These are phyloP conservation scores for Cystoderma amianthinum DNA, from an alignment of 768 basidiomycete genomes.

Conservation along the genomic window DNA sequence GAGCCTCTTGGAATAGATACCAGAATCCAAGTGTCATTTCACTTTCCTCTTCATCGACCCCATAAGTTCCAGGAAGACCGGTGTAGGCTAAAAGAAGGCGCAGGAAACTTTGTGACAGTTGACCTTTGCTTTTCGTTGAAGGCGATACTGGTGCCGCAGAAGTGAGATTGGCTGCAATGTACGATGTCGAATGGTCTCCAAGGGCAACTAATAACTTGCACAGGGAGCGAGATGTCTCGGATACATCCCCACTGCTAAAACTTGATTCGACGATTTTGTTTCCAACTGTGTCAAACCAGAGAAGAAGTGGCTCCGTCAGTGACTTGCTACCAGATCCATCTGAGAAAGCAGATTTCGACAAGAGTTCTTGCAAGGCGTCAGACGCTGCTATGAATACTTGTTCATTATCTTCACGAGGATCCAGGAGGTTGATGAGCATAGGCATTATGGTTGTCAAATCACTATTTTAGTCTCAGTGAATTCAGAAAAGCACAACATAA, in stretches of 20 bases:
- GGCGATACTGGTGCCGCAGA: conserved; percentile 30
- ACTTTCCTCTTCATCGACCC: conserved; percentile 81
- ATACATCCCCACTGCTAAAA: conserved; percentile 31
- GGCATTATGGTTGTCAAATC: conserved; percentile 66
- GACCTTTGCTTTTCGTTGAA: conserved; percentile 30
- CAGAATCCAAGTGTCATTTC: conserved; percentile 86
- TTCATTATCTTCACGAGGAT: conserved; percentile 43
- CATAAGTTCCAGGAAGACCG: conserved; percentile 65
- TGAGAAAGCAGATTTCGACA: conserved; percentile 66
- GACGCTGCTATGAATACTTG: conserved; percentile 56
- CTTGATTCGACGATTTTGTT: conserved; percentile 31
- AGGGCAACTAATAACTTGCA: conserved; percentile 78
- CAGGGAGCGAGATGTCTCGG: conserved; percentile 59
- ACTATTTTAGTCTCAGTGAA: conserved; percentile 31
- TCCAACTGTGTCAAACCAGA: conserved; percentile 64
- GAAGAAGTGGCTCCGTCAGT: conserved; percentile 80
- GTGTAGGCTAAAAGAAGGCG: conserved; percentile 69
- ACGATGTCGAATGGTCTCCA: conserved; percentile 81
- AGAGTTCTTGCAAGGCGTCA: conserved; percentile 71
- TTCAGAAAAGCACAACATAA: conserved; percentile 1
- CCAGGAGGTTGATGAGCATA: conserved; percentile 57
- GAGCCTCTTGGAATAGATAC: conserved; percentile 84
- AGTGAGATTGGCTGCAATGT: conserved; percentile 65
- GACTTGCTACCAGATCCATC: conserved; percentile 63
- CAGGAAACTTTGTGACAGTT: conserved; percentile 66